These are phyloP conservation scores for Ustilago nuda DNA, from an alignment of 1,284 basidiomycete genomes.

Conservation along the genomic window DNA sequence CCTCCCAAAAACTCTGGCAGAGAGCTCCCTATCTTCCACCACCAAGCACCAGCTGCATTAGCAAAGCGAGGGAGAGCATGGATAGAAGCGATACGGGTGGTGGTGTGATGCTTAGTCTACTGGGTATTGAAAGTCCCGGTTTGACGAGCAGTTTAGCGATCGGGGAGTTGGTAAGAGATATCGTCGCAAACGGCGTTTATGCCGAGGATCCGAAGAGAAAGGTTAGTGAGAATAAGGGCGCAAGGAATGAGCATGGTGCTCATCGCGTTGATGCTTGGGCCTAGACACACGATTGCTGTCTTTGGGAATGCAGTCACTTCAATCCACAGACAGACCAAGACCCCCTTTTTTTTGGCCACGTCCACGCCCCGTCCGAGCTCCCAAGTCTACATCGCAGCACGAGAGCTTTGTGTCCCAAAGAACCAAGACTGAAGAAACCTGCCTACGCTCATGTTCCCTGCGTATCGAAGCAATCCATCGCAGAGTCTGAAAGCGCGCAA, in stretches of 20 bases:
- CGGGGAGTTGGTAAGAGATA: slow-evolving; percentile 71
- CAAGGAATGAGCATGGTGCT: slow-evolving; percentile 54
- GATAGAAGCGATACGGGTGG: slow-evolving; percentile 17
- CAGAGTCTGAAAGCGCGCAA: too few species aligned
- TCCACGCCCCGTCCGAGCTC: too few species aligned
- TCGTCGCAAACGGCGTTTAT: slow-evolving; percentile 70
- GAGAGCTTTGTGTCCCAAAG: too few species aligned
- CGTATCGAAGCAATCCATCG: too few species aligned
- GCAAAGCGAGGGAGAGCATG: slow-evolving; percentile 9
- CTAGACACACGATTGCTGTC: neutral
- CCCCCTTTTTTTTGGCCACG: too few species aligned
- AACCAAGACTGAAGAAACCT: too few species aligned
- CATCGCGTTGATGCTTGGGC: slow-evolving; percentile 57
- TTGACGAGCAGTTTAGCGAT: slow-evolving; percentile 73
- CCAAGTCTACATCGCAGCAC: too few species aligned
- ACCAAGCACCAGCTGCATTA: slow-evolving; percentile 26
- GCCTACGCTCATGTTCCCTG: too few species aligned
- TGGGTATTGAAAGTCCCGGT: slow-evolving; percentile 74
- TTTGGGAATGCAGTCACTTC: neutral
- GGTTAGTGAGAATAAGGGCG: slow-evolving; percentile 46
- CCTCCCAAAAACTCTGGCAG: slow-evolving; percentile 60
- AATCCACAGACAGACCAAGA: neutral
- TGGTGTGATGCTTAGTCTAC: slow-evolving; percentile 70
- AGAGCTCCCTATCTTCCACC: slow-evolving; percentile 28
- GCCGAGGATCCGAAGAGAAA: slow-evolving; percentile 42